Percentiles rank a stretch among this genome's conserved stretches.
Evolutionary conservation across 805 yeast species (phyloP).

Genomic region (Pichia cephalocereana): DNA sequence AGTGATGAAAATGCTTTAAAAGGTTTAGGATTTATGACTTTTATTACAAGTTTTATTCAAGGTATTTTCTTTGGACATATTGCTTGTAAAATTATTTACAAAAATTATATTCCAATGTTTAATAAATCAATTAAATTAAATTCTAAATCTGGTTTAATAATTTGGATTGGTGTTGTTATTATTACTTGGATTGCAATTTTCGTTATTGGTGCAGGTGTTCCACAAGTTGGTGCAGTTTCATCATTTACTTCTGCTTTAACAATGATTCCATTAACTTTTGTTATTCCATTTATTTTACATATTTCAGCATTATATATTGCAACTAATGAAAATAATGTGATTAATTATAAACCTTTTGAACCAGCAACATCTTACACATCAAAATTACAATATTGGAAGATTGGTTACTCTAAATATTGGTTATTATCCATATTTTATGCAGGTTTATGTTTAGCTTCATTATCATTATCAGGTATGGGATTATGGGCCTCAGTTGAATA

Average conservation of each 20-base stretch:
- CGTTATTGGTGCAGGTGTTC: constrained; percentile 20
- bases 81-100: constrained; percentile 37
- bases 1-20: constrained; percentile 19
- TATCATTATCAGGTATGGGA: constrained; percentile 24
- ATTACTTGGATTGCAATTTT: constrained; percentile 11
- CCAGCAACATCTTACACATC: background rate
- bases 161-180: constrained; percentile 11
- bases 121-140: constrained; percentile 26
- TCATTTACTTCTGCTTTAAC: constrained; percentile 20
- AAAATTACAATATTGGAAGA: background rate
- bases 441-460: constrained; percentile 17
- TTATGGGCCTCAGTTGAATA: constrained; percentile 22
- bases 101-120: constrained; percentile 27
- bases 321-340: background rate
- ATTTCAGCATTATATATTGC: constrained; percentile 12
- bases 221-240: constrained; percentile 18
- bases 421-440: constrained; percentile 13
- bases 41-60: constrained; percentile 32
- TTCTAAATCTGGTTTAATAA: constrained; percentile 23
- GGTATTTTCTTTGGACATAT: constrained; percentile 38
- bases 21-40: constrained; percentile 32
- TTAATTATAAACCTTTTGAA: background rate
- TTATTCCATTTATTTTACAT: constrained; percentile 16
- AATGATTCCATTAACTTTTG: constrained; percentile 23
- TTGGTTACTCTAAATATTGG: constrained; percentile 16